Evolutionary conservation across 1,139 yeast species (phyloP), one percentile per base, ranked within the genome.

Genomic region (Sugiyamaella xylanicola): DNA sequence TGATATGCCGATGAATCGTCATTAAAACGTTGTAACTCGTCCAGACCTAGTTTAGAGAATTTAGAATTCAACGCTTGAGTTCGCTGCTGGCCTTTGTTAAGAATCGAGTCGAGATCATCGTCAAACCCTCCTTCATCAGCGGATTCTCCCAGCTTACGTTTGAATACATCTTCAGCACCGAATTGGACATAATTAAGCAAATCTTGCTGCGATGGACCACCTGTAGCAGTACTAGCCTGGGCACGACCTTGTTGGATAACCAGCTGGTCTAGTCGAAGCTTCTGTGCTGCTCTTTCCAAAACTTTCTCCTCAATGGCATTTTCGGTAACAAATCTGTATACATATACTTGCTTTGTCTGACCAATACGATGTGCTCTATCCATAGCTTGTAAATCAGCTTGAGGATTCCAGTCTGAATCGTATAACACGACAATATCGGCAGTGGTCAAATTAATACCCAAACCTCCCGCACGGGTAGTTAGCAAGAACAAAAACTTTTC

Each of bases 401-500:
- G 99, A 1, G 99, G 99, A 68, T 93, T 93, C 99, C 99, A 93
- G 72, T 93, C 99, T 1, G 97, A 89, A 71, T 93, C 99, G 67
- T 84, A 93, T 37, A 93, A 74, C 7, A 93, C 82, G 55, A 93
- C 99, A 56, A 86, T 83, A 72, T 93, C 97, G 1, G 99, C 99
- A 29, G 90, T 82, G 0, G 97, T 92, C 67, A 93, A 79, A 68
- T 93, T 93, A 67, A 93, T 93, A 68, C 99, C 99, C 57, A 93
- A 77, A 11, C 99, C 99, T 73, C 99, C 99, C n/a, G 99, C 99
- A 72, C 99, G 84, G 0, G 99, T 93, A 0, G 99, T 93, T 60
- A 93, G 77, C 63, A 93, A 74, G 66, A 93, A 93, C 11, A 93
- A 75, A 65, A 92, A 93, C 68, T 92, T 92, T 35, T 84, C 84